Conservation (phyloP, 2,329 filamentous ascomycete species). For the Madurella mycetomatis region DNA sequence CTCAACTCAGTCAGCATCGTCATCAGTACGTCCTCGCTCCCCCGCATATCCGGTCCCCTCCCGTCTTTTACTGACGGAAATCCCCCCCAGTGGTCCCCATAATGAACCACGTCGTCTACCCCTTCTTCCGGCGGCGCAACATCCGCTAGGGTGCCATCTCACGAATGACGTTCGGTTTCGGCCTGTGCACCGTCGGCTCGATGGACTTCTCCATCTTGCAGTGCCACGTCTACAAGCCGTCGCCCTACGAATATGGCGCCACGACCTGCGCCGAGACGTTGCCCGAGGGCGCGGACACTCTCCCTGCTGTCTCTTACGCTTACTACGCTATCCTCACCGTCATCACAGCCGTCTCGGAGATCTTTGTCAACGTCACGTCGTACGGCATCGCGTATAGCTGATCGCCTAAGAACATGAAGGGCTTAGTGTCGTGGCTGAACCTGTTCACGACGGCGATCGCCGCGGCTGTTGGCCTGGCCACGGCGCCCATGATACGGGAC, state of each 20-base stretch:
- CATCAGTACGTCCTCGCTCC: constrained; percentile 21
- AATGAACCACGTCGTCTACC: constrained; percentile 44
- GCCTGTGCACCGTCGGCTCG: constrained; percentile 44
- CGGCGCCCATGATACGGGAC: constrained; percentile 42
- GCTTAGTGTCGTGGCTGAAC: constrained; percentile 45
- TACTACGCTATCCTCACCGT: constrained; percentile 53
- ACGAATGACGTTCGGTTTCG: constrained; percentile 47
- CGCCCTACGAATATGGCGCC: constrained; percentile 37
- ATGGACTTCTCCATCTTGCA: constrained; percentile 37
- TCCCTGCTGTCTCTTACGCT: constrained; percentile 45
- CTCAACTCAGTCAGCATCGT: constrained; percentile 48
- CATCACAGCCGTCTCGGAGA: constrained; percentile 43
- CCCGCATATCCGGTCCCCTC: neutral
- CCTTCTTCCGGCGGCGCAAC: constrained; percentile 35
- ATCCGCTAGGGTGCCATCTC: constrained; percentile 43
- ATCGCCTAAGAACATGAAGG: constrained; percentile 47
- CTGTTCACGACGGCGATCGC: constrained; percentile 42
- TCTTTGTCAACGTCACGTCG: constrained; percentile 48
- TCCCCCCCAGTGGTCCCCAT: constrained; percentile 35
- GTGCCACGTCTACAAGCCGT: constrained; percentile 38
- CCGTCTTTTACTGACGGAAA: neutral
- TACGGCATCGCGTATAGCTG: constrained; percentile 48
- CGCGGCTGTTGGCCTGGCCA: constrained; percentile 41
- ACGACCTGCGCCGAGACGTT: constrained; percentile 32
- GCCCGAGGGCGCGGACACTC: constrained; percentile 23